Conservation (phyloP, 495 filamentous ascomycete genomes). For the Cudoniella acicularis region DNA sequence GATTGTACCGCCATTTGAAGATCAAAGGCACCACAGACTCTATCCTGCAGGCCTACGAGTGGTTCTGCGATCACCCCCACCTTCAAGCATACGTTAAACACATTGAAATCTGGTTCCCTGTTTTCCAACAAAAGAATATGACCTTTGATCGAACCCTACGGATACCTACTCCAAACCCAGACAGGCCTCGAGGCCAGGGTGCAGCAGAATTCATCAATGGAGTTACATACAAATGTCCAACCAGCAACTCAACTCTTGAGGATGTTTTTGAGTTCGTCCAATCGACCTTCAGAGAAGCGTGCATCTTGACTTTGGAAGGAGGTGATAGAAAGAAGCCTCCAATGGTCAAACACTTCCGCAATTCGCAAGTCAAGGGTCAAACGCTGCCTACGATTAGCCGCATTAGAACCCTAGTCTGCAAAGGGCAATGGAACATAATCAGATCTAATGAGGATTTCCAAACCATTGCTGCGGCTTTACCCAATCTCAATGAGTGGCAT, state of each 20-base stretch:
- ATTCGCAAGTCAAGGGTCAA: conserved; percentile 28
- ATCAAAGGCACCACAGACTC: conserved; percentile 63
- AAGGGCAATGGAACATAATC: conserved; percentile 74
- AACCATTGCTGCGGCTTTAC: conserved; percentile 54
- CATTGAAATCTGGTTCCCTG: conserved; percentile 68
- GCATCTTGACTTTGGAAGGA: conserved; percentile 67
- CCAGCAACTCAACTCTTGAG: conserved; percentile 62
- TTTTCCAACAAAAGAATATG: conserved; percentile 24
- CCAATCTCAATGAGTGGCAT: conserved; percentile 66
- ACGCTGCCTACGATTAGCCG: conserved; percentile 40
- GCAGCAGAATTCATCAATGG: conserved; percentile 13
- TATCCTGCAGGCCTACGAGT: conserved; percentile 48
- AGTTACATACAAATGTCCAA: conserved; percentile 44
- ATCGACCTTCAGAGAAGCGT: conserved; percentile 53
- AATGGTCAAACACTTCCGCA: conserved; percentile 53
- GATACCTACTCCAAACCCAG: conserved; percentile 37
- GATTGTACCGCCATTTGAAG: conserved; percentile 70
- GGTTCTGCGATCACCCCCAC: conserved; percentile 56
- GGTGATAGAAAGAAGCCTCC: conserved; percentile 71
- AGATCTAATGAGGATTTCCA: conserved; percentile 60
- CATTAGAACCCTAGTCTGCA: conserved; percentile 60
- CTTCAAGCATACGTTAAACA: conserved; percentile 62
- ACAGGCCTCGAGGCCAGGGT: not conserved
- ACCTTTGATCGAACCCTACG: conserved; percentile 34
- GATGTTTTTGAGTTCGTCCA: conserved; percentile 61